Conservation (phyloP, 1,139 yeast species). For the Saccharomyces hybrid region DNA sequence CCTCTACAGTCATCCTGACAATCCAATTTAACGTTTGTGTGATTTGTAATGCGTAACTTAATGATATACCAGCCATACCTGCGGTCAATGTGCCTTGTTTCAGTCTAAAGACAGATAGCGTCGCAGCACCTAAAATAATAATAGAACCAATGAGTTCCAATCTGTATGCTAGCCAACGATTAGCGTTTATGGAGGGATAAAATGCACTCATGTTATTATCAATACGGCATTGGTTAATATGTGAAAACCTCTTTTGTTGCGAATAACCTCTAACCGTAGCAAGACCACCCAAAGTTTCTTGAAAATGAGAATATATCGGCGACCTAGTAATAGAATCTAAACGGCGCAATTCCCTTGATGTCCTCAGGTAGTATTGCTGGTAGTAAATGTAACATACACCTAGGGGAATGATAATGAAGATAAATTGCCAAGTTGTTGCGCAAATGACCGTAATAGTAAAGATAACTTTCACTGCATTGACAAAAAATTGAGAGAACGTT, state of each 20-base stretch:
- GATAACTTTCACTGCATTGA: conserved; percentile 60
- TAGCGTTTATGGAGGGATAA: conserved; percentile 86
- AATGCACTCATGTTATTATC: conserved; percentile 86
- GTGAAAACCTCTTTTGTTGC: conserved; percentile 66
- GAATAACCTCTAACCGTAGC: conserved; percentile 83
- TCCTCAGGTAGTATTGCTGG: conserved; percentile 81
- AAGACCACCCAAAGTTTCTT: conserved; percentile 87
- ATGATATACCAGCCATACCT: conserved; percentile 88
- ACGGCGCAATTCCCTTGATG: conserved; percentile 92
- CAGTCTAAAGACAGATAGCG: conserved; percentile 64
- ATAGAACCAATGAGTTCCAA: conserved; percentile 84
- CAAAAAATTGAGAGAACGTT: conserved; percentile 76
- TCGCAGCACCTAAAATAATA: conserved; percentile 79
- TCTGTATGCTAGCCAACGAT: conserved; percentile 95
- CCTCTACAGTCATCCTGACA: conserved; percentile 96
- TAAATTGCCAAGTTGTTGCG: conserved; percentile 81
- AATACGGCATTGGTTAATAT: conserved; percentile 66
- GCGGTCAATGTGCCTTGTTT: conserved; percentile 65
- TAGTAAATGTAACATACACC: conserved; percentile 67
- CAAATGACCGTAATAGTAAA: conserved; percentile 80
- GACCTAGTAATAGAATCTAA: conserved; percentile 88
- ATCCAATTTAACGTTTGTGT: conserved; percentile 96
- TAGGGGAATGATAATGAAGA: conserved; percentile 65
- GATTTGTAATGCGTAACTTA: conserved; percentile 84
- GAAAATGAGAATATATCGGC: conserved; percentile 95